Evolutionary conservation across 2,329 filamentous ascomycete species (phyloP), one percentile per base, ranked within the genome.

Genomic region (Phaeosphaeriaceae sp.): DNA sequence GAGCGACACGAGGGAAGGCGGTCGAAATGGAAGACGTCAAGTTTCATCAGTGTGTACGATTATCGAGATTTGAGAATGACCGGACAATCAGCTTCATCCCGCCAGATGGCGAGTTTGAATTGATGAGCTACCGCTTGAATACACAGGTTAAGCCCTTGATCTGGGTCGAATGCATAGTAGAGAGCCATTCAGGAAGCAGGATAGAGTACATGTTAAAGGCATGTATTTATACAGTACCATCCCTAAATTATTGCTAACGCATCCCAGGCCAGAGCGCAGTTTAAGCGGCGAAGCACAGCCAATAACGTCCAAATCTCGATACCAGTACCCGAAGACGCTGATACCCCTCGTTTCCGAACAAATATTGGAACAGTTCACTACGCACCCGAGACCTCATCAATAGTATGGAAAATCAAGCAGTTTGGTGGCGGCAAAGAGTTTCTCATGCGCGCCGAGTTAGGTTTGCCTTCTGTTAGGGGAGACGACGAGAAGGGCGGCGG

Each of bases 21-120:
- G 94, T 99, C 57, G 94, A 99, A 78, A 99, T 99, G 94, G 94
- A 99, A 70, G 94, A 99, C 65, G 94, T 99, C 76, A 99, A 99
- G 70, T 99, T 99, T 76, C 94, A 99, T 77, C 94, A 99, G 75
- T 99, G 94, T 71, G 94, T 99, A 58, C 87, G 94, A 56, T 82
- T 99, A 58, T 95, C 92, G 39, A 86, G 94, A 60, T 99, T 99
- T 77, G 94, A 99, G 76, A 99, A 97, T 76, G 94, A 99, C 79
- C 83, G 94, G 52, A 99, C 94, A 30, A 99, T 99, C 77, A 96
- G 91, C 71, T 99, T 99, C 75, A 97, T 99, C 63, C 94, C 94
- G 1, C 94, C 94, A 9, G 94, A 99, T 71, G 94, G 94, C 72
- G 94, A 99, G 74, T 99, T 99, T 71, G 94, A 99, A 79, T 85